Percentiles rank a stretch among this genome's conserved stretches.
Evolutionary conservation across 441 rosid genomes (phyloP).

Genomic region (Raphanus hybrid): DNA sequence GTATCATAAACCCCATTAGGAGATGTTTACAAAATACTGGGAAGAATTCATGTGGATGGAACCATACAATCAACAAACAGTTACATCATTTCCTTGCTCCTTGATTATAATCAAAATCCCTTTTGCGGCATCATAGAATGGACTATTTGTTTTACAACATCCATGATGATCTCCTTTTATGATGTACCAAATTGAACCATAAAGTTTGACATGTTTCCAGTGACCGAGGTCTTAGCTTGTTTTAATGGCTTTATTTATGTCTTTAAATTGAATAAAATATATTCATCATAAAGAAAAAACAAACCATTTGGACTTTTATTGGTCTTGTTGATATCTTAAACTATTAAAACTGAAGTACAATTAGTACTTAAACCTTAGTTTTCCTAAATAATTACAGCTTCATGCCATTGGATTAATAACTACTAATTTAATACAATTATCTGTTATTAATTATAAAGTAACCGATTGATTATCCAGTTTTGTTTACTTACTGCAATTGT

Average conservation of each 20-base stretch:
- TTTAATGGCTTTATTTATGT: not conserved
- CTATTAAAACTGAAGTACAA: too few species aligned
- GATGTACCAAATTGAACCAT: not conserved
- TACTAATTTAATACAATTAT: too few species aligned
- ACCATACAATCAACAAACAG: constrained; percentile 5
- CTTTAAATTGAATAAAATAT: not conserved
- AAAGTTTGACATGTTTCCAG: not conserved
- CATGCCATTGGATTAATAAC: too few species aligned
- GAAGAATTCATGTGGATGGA: constrained; percentile 25
- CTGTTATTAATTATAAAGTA: too few species aligned
- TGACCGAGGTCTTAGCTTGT: constrained; percentile 4
- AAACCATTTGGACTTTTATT: not conserved
- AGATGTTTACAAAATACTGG: constrained; percentile 29
- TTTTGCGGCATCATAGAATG: constrained; percentile 22
- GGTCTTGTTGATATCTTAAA: not conserved
- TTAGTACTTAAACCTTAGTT: too few species aligned
- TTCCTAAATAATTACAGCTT: too few species aligned
- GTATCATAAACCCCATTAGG: not conserved
- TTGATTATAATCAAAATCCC: constrained; percentile 6
- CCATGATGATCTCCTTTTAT: not conserved
- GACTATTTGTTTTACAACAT: not conserved
- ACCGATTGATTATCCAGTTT: too few species aligned
- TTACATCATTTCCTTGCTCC: constrained; percentile 27
- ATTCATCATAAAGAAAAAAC: not conserved
- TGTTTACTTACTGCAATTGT: too few species aligned